A percentile compares a stretch with the other conserved stretches of the same genome.
Evolutionary conservation across 129 eudicot genomes (phyloP).

Genomic region (carrot (Daucus carota)): DNA sequence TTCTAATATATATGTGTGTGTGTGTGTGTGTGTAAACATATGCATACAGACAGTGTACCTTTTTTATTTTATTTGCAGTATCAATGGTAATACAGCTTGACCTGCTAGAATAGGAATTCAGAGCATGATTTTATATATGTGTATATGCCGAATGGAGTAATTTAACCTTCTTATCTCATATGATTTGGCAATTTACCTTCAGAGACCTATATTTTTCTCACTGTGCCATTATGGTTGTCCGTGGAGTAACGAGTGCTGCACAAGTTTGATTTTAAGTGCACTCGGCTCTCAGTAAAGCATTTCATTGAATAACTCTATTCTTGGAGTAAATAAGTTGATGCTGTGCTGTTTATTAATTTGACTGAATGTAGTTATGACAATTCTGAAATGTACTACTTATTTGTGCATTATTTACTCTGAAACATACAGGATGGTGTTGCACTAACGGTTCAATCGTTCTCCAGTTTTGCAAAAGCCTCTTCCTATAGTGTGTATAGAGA

Average conservation of each 20-base stretch:
- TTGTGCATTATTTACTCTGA: constrained; percentile 18
- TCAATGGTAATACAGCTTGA: not conserved
- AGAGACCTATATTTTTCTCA: not conserved
- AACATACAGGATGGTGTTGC: constrained; percentile 58
- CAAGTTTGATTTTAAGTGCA: not conserved
- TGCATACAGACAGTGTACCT: not conserved
- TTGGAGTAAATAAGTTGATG: not conserved
- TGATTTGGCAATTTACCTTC: not conserved
- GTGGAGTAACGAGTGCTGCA: not conserved
- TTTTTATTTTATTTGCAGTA: not conserved
- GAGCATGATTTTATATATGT: not conserved
- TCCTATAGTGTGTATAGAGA: constrained; percentile 24
- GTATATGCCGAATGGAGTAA: not conserved
- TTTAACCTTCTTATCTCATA: not conserved
- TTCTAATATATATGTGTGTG: not conserved
- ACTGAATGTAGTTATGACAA: not conserved
- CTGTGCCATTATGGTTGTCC: not conserved
- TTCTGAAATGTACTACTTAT: not conserved
- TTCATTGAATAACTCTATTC: not conserved
- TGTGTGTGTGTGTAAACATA: not conserved
- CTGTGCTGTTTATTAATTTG: not conserved
- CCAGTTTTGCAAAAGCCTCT: constrained; percentile 40
- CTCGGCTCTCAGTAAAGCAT: not conserved
- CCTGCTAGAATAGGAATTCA: not conserved
- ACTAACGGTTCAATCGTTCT: constrained; percentile 49